Evolutionary conservation across 495 filamentous ascomycete species (phyloP).

Genomic region (Lindgomyces ingoldianus): DNA sequence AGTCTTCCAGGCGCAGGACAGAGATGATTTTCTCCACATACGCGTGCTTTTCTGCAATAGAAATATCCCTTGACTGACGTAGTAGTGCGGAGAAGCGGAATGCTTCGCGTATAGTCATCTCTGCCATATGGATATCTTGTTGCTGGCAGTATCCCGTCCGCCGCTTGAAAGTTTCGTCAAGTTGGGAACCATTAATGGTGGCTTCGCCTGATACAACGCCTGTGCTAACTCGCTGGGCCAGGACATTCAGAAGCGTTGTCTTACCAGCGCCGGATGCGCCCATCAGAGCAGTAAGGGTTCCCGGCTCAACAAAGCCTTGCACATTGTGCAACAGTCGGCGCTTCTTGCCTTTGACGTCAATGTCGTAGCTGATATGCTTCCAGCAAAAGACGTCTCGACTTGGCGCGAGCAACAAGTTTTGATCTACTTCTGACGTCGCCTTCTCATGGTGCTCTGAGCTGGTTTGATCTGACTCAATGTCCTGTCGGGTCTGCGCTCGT

Average conservation of each 20-base stretch:
- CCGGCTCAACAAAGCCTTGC: conserved; percentile 85
- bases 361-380: conserved; percentile 78
- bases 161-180: conserved; percentile 42
- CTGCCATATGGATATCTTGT: conserved; percentile 41
- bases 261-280: conserved; percentile 56
- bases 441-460: conserved; percentile 41
- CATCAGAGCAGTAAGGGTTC: conserved; percentile 80
- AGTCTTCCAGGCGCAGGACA: conserved; percentile 52
- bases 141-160: conserved; percentile 43
- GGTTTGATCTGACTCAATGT: conserved; percentile 43
- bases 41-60: conserved; percentile 50
- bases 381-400: conserved; percentile 76
- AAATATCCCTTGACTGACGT: conserved; percentile 32
- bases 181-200: conserved; percentile 39
- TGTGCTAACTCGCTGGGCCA: conserved; percentile 41
- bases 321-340: conserved; percentile 76
- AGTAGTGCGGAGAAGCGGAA: conserved; percentile 42
- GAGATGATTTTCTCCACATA: conserved; percentile 57
- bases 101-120: conserved; percentile 41
- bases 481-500: not conserved
- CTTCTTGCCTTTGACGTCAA: conserved; percentile 74
- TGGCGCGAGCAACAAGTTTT: conserved; percentile 47
- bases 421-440: conserved; percentile 34
- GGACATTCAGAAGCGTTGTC: conserved; percentile 43
- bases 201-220: conserved; percentile 42